A percentile compares a stretch with the other conserved stretches of the same genome.
These are phyloP conservation scores for Solanum pinnatisectum DNA, from an alignment of 257 asterid species.

Conservation along the genomic window DNA sequence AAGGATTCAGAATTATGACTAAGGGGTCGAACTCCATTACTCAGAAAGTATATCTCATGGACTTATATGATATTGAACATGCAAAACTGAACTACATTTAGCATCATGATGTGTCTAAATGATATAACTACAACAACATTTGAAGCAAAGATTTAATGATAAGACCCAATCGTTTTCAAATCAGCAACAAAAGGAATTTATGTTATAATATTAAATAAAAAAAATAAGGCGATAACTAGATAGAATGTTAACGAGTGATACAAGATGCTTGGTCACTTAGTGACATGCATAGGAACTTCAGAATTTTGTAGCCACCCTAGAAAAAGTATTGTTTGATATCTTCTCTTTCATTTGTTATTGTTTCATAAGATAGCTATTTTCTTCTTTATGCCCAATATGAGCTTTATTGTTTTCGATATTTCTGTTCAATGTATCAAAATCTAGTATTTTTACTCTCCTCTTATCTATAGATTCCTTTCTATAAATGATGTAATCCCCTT, in stretches of 20 bases:
- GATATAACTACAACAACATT: neutral
- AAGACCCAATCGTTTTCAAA: neutral
- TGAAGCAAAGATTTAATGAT: neutral
- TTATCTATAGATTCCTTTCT: too few species aligned
- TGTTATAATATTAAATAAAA: too few species aligned
- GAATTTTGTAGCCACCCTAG: slow-evolving; percentile 32
- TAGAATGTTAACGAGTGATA: slow-evolving; percentile 4
- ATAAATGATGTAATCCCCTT: neutral
- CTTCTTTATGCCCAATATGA: slow-evolving; percentile 18
- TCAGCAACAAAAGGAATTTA: neutral
- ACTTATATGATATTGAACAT: neutral
- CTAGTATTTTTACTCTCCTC: neutral
- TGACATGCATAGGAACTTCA: slow-evolving; percentile 55
- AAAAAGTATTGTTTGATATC: slow-evolving; percentile 3
- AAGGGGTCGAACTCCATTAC: neutral
- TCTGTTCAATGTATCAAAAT: slow-evolving; percentile 17
- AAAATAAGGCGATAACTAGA: too few species aligned
- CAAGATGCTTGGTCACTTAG: slow-evolving; percentile 45
- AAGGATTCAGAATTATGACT: too few species aligned
- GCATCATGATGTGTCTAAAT: neutral
- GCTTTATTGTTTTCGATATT: neutral
- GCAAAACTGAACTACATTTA: neutral
- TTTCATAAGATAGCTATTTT: slow-evolving; percentile 39
- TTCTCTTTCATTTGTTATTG: slow-evolving; percentile 6
- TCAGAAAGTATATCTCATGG: neutral